Conservation (phyloP, 257 asterid genomes). For the Solanum paucissectum region DNA sequence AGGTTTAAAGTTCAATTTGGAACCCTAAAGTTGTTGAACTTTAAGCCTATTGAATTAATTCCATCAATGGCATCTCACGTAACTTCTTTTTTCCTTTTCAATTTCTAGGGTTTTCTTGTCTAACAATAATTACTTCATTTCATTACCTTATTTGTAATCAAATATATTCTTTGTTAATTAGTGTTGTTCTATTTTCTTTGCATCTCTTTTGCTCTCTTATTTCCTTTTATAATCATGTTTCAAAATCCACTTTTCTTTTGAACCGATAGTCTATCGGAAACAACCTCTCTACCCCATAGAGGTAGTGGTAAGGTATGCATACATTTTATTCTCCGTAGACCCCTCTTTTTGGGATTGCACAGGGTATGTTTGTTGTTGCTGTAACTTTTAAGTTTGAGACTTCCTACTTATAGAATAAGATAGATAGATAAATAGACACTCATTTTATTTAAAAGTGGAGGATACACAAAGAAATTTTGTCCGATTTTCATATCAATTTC, state of each 20-base stretch:
- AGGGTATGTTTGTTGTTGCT: background rate
- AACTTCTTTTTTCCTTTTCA: background rate
- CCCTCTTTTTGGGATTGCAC: background rate
- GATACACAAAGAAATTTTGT: background rate
- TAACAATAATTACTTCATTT: background rate
- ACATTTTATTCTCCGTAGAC: background rate
- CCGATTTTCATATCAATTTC: background rate
- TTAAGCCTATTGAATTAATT: slow-evolving; percentile 3
- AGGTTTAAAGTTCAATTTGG: slow-evolving; percentile 3
- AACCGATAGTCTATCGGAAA: background rate
- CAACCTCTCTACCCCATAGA: background rate
- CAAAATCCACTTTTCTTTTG: background rate
- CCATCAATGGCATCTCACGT: slow-evolving; percentile 59
- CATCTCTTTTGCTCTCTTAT: background rate
- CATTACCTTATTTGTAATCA: background rate
- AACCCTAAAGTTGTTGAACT: slow-evolving; percentile 11
- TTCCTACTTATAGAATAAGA: background rate
- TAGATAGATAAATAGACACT: background rate
- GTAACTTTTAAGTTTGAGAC: background rate
- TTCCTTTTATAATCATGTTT: background rate
- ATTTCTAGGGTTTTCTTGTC: background rate
- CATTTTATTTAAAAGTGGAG: background rate
- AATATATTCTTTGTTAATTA: background rate
- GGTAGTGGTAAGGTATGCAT: background rate
- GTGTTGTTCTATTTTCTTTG: background rate